phyloP scores from a whole-genome alignment of 352 stramenopile species.

The Phytophthora megakarya region DNA sequence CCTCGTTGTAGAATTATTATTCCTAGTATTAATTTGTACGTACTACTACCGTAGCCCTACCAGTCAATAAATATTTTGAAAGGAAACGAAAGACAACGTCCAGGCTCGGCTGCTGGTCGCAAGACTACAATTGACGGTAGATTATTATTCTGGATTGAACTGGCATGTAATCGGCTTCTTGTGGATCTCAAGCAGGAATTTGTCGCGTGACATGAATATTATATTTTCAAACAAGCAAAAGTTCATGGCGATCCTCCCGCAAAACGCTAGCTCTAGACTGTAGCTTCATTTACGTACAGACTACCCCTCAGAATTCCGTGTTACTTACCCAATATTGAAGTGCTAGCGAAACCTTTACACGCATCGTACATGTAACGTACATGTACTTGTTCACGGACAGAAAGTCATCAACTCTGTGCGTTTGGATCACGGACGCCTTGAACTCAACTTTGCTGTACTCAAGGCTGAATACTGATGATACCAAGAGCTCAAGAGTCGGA shows the following conservation, averaged over 20 bases:
- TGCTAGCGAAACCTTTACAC: constrained; percentile 4
- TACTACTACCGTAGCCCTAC: too few relatives aligned
- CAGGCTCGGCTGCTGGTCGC: background rate
- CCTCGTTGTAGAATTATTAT: too few relatives aligned
- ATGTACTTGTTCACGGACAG: background rate
- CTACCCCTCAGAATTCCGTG: background rate
- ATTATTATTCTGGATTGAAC: constrained; percentile 8
- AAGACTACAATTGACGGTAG: background rate
- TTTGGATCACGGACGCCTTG: background rate
- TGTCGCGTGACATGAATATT: background rate
- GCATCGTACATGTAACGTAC: background rate
- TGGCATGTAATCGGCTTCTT: constrained; percentile 3
- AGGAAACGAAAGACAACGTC: constrained; percentile 1
- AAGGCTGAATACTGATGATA: background rate
- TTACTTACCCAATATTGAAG: background rate
- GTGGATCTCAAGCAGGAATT: background rate
- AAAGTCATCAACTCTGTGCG: constrained; percentile 2
- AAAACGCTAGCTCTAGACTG: background rate
- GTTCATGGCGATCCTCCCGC: background rate
- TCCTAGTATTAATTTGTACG: too few relatives aligned
- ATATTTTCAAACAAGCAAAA: background rate
- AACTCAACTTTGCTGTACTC: constrained; percentile 8
- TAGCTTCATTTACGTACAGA: background rate
- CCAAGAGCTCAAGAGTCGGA: too few relatives aligned
- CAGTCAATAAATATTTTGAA: too few relatives aligned